Evolutionary conservation across 2,329 filamentous ascomycete species (phyloP).

Genomic region (Monilinia polystroma): DNA sequence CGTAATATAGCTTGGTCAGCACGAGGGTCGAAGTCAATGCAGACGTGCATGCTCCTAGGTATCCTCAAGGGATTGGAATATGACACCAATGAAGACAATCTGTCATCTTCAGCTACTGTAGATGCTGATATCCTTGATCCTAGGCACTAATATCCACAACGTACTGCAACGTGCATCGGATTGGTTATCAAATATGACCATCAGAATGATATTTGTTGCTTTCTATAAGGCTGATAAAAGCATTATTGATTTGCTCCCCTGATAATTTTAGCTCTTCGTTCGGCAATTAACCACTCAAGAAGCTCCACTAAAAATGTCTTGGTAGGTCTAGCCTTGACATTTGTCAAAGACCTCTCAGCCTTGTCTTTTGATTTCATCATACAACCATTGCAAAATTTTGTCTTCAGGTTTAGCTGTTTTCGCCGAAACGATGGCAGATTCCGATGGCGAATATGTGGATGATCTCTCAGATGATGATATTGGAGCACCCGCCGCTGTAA

Average conservation of each 20-base stretch:
- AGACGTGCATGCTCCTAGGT: constrained; percentile 5
- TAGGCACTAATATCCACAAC: constrained; percentile 4
- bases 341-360: constrained; percentile 22
- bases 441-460: constrained; percentile 68
- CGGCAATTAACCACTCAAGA: constrained; percentile 6
- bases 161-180: neutral
- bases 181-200: neutral
- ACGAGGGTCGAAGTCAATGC: constrained; percentile 16
- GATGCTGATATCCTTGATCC: neutral
- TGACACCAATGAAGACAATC: constrained; percentile 1
- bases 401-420: neutral
- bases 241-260: constrained; percentile 6
- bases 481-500: constrained; percentile 37
- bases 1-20: neutral
- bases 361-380: neutral
- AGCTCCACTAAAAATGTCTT: constrained; percentile 9
- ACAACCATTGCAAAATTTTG: neutral
- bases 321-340: constrained; percentile 18
- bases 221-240: neutral
- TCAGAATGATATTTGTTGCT: neutral
- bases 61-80: neutral
- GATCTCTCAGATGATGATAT: constrained; percentile 66
- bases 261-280: neutral
- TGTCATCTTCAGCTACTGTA: neutral
- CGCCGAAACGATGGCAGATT: constrained; percentile 60